phyloP scores from a whole-genome alignment of 2,329 filamentous ascomycete species.

The Epichloe sylvatica region DNA sequence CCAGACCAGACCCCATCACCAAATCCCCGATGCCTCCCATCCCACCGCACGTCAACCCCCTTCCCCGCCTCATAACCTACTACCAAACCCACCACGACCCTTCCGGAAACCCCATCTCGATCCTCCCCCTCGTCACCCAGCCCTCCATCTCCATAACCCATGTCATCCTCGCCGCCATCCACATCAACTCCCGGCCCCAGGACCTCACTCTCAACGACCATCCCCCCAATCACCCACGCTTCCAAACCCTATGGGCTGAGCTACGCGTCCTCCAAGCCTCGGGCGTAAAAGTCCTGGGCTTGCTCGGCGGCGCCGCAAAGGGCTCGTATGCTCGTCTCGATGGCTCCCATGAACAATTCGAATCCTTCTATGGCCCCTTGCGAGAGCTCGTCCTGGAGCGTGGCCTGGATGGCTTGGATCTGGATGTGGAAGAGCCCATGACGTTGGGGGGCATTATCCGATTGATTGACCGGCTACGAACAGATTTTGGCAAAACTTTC shows the following conservation, averaged over 20 bases:
- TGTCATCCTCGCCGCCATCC: constrained; percentile 74
- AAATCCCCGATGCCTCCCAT: constrained; percentile 20
- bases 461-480: constrained; percentile 51
- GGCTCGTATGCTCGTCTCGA: constrained; percentile 53
- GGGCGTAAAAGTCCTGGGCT: constrained; percentile 68
- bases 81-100: constrained; percentile 41
- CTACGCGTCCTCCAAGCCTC: constrained; percentile 54
- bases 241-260: constrained; percentile 65
- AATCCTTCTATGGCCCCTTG: constrained; percentile 59
- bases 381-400: constrained; percentile 48
- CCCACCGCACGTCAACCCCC: constrained; percentile 13
- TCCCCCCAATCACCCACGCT: constrained; percentile 52
- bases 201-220: constrained; percentile 72
- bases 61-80: constrained; percentile 37
- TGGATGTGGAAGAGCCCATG: constrained; percentile 70
- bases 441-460: constrained; percentile 51
- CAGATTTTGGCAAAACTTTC: constrained; percentile 56
- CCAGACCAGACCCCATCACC: constrained; percentile 12
- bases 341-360: constrained; percentile 45
- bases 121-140: constrained; percentile 37
- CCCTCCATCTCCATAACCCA: constrained; percentile 50
- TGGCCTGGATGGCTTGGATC: constrained; percentile 54
- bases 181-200: constrained; percentile 55
- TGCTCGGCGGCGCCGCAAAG: constrained; percentile 74
- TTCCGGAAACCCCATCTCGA: constrained; percentile 31